Base-by-base conservation (phyloP, 768 basidiomycete species). In the Auricularia auricula-judae region DNA sequence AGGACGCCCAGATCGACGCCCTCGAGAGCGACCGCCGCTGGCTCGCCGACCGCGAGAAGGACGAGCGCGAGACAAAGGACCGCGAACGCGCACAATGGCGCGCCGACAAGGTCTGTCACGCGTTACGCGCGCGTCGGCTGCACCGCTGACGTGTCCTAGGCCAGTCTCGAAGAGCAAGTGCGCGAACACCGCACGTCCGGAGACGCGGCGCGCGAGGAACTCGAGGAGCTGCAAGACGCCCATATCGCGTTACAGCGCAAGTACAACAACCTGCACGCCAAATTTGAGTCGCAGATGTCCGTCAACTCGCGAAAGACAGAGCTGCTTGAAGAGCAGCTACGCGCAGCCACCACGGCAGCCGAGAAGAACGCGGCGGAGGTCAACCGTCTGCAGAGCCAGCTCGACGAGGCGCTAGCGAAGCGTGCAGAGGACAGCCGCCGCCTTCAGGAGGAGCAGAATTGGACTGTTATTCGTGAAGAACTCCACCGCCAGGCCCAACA, bases 21-120 rank as follows among this genome's bases (percentile, higher is more conserved):
- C 77, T 93, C 10, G 87, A 91, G 69, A 76, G 81, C 18, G 90
- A 92, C 70, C 76, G 89, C 43, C 76, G 87, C 18, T 89, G 80
- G 77, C 79, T 90, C 61, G 76, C 85, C 0, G 87, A 90, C 66
- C 74, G 86, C 3, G 89, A 91, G 71, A 77, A 80, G 61, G 83
- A 85, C 43, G 88, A 90, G 66, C 76, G 83, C 29, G 83, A 85
- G 65, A 87, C 86, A 72, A 87, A 83, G 72, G 85, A 89, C 64
- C 72, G 72, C 10, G 83, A 88, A 63, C 76, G 81, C 16, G 72
- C 70, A 3, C 80, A 79, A 43, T 74, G 76, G 62, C 79, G 80
- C 3, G 79, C 82, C 65, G 85, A 86, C 66, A 88, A 85, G 80
- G 90, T 89, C 61, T 51, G 79, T 72, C 58, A 53, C n/a, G 7